Conservation (phyloP, 225 moss, liverwort and hornwort genomes). For the Neckera pumila region DNA sequence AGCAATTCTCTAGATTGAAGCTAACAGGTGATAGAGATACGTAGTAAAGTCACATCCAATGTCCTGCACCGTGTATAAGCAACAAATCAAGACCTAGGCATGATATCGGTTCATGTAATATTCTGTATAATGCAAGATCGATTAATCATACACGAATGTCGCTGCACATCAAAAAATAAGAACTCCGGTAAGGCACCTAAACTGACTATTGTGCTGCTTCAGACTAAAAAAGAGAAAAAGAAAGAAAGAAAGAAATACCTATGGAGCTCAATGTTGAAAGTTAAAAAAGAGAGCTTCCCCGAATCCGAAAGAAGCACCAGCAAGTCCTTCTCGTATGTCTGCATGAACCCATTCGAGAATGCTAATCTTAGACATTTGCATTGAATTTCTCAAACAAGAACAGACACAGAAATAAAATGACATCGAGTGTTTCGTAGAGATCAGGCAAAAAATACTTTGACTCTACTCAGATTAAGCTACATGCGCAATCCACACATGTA, state of each 20-base stretch:
- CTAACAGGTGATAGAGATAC: not conserved
- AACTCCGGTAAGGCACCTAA: not conserved
- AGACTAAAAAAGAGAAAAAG: not conserved
- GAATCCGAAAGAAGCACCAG: conserved; percentile 91
- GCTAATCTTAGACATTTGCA: not conserved
- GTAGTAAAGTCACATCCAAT: not conserved
- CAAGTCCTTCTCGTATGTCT: conserved; percentile 78
- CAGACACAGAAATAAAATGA: not conserved
- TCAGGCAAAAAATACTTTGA: not conserved
- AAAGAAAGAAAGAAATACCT: conserved; percentile 32
- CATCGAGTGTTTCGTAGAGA: not conserved
- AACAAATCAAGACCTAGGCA: not conserved
- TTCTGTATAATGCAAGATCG: not conserved
- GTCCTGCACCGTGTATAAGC: not conserved
- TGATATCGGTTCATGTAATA: not conserved
- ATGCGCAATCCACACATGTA: not conserved
- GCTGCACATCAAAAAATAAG: not conserved
- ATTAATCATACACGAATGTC: not conserved
- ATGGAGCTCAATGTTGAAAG: conserved; percentile 85
- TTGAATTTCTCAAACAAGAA: not conserved
- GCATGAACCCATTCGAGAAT: not conserved
- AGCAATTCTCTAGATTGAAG: not conserved
- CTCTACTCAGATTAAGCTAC: not conserved
- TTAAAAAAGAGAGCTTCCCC: conserved; percentile 87
- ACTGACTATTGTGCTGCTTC: not conserved